Percentiles rank a stretch among this genome's conserved stretches.
These are phyloP conservation scores for Picea engelmannii DNA, from an alignment of 83 land plant genomes.

Conservation along the genomic window DNA sequence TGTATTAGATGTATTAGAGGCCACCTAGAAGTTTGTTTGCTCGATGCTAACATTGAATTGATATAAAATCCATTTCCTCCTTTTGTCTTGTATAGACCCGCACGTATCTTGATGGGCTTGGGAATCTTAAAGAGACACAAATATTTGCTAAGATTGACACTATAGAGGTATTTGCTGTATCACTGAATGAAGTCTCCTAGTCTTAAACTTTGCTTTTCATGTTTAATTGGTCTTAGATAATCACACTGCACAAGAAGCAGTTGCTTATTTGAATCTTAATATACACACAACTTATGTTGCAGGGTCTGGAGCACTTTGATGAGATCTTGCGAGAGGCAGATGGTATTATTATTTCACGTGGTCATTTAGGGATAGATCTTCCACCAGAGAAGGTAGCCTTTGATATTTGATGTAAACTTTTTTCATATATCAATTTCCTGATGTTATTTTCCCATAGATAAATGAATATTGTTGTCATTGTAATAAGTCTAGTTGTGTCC, in stretches of 20 bases:
- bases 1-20: too few species aligned
- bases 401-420: too few species aligned
- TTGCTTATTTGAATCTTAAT: not conserved
- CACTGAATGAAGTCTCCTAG: not conserved
- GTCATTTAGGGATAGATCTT: constrained; percentile 90
- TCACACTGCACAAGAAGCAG: too few species aligned
- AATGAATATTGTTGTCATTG: too few species aligned
- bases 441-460: too few species aligned
- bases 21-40: too few species aligned
- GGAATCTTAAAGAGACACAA: constrained; percentile 78
- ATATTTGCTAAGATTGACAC: constrained; percentile 93
- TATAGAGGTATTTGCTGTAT: constrained; percentile 50
- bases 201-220: not conserved
- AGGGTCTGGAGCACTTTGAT: constrained; percentile 90
- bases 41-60: too few species aligned
- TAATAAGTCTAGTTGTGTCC: too few species aligned
- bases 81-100: constrained; percentile 4
- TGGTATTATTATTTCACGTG: constrained; percentile 93
- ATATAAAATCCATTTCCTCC: not conserved
- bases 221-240: too few species aligned
- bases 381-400: constrained; percentile 82
- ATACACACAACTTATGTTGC: not conserved
- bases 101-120: constrained; percentile 26
- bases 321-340: constrained; percentile 93
- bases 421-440: too few species aligned